These are phyloP conservation scores for Euptelea pleiosperma DNA, from an alignment of 164 flowering plant species.

Conservation along the genomic window DNA sequence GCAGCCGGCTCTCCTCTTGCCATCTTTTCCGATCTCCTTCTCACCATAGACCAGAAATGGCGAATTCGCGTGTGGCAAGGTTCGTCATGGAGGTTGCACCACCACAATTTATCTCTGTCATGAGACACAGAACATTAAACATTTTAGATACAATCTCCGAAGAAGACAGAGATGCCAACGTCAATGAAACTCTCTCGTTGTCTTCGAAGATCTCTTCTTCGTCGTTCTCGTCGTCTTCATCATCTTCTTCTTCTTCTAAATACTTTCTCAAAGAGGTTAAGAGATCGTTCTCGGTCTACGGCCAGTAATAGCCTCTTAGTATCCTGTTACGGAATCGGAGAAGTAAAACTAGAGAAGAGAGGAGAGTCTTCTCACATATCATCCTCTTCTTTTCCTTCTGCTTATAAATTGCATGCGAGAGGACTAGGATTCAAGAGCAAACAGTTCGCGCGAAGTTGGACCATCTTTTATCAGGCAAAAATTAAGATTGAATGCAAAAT, in stretches of 20 bases:
- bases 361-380: neutral
- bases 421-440: no score
- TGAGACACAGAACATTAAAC: constrained; percentile 39
- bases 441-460: no score
- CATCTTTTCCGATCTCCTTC: neutral
- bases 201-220: constrained; percentile 13
- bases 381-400: neutral
- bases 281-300: constrained; percentile 22
- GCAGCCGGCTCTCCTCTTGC: neutral
- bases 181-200: constrained; percentile 2
- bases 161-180: constrained; percentile 36
- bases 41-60: constrained; percentile 33
- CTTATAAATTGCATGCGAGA: constrained; percentile 2
- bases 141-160: constrained; percentile 52
- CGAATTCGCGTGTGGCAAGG: constrained; percentile 39
- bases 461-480: constrained; percentile 5
- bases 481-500: no score
- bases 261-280: constrained; percentile 18
- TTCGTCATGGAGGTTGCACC: constrained; percentile 53
- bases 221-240: neutral
- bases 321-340: no score
- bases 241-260: constrained; percentile 6
- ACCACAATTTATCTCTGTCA: constrained; percentile 39
- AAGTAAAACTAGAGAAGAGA: neutral
- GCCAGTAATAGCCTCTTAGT: constrained; percentile 2